These are phyloP conservation scores for Pestalotiopsis sp. DNA, from an alignment of 2,329 filamentous ascomycete genomes.

Conservation along the genomic window DNA sequence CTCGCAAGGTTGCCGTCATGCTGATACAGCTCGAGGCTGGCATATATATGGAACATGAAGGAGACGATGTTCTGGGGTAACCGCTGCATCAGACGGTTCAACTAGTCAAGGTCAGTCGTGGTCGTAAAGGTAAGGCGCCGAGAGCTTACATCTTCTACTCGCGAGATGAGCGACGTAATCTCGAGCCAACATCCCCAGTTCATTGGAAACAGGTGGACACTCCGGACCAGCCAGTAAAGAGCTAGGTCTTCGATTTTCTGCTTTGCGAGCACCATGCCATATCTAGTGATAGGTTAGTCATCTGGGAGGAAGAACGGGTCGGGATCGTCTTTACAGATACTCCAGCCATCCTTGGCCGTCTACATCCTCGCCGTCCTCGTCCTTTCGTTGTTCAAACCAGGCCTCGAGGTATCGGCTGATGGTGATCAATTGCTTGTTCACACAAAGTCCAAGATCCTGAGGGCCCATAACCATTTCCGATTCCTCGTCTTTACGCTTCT, in stretches of 20 bases:
- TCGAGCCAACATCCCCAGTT: conserved; percentile 99
- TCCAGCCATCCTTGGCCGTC: conserved; percentile 91
- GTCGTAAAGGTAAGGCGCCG: background rate
- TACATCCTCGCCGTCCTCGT: conserved; percentile 59
- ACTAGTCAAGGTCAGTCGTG: conserved; percentile 42
- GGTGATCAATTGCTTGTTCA: conserved; percentile 81
- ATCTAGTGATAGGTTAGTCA: conserved; percentile 45
- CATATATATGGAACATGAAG: conserved; percentile 90
- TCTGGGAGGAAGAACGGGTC: background rate
- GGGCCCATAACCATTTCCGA: conserved; percentile 97
- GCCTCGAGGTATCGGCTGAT: conserved; percentile 77
- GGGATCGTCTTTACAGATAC: conserved; percentile 59
- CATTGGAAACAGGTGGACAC: conserved; percentile 87
- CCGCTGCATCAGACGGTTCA: conserved; percentile 70
- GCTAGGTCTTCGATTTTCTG: conserved; percentile 88
- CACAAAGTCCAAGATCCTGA: conserved; percentile 79
- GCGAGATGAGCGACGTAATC: conserved; percentile 77
- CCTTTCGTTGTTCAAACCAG: conserved; percentile 73
- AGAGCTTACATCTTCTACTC: conserved; percentile 75
- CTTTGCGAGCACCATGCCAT: conserved; percentile 87
- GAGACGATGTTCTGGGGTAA: conserved; percentile 91
- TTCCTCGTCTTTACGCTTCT: conserved; percentile 95
- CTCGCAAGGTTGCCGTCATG: conserved; percentile 75
- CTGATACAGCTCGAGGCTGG: conserved; percentile 90
- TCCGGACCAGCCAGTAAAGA: conserved; percentile 83